Evolutionary conservation across 192 early-diverging fungal species (phyloP).

Genomic region (Backusella parvicylindrica): DNA sequence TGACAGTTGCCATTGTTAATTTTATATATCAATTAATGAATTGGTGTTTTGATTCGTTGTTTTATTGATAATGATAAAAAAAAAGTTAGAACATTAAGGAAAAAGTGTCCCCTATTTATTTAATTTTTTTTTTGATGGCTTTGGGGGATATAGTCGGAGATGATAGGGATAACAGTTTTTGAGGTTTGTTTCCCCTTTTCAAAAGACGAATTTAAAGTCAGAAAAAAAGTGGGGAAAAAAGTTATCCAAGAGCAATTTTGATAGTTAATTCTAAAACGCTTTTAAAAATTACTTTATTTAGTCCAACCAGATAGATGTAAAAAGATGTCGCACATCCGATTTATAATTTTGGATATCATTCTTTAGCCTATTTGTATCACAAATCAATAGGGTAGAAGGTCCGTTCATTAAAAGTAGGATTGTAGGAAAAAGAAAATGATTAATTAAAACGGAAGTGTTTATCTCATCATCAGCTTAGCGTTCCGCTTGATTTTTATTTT

Average conservation of each 20-base stretch:
- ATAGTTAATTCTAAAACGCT: not conserved
- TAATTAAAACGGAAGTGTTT: not conserved
- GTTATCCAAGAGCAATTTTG: not conserved
- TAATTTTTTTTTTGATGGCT: not conserved
- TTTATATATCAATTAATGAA: not conserved
- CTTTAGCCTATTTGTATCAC: not conserved
- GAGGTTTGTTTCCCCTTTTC: not conserved
- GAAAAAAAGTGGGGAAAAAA: not conserved
- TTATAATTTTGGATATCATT: not conserved
- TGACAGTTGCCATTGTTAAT: conserved; percentile 22
- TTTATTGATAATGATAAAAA: not conserved
- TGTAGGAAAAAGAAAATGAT: not conserved
- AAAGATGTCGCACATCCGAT: not conserved
- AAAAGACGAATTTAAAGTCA: not conserved
- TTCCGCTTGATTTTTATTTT: not conserved
- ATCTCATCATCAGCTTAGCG: not conserved
- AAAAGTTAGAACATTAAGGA: not conserved
- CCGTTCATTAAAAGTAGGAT: not conserved
- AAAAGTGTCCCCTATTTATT: not conserved
- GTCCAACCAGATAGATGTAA: not conserved
- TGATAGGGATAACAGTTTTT: not conserved
- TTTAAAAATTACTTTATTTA: conserved; percentile 2
- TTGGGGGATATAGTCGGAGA: not conserved
- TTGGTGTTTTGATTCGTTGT: not conserved
- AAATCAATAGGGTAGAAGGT: not conserved